These are phyloP conservation scores for Phellopilus nigrolimitatus DNA, from an alignment of 1,284 basidiomycete species.

Conservation along the genomic window DNA sequence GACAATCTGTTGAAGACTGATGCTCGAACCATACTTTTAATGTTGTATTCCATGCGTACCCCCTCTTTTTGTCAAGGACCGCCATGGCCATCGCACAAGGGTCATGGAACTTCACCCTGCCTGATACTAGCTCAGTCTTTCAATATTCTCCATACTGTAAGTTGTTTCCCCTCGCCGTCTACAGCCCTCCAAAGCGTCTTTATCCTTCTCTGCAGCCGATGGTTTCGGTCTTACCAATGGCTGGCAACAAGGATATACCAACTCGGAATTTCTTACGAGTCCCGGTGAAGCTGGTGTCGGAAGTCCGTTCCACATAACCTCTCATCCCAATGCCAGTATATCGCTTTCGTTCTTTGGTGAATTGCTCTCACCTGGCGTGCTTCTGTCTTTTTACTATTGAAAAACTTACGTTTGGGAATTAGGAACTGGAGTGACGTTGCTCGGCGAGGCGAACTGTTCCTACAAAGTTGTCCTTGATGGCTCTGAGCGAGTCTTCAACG, in stretches of 20 bases:
- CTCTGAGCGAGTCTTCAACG: neutral
- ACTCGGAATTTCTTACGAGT: slow-evolving; percentile 22
- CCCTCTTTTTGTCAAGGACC: slow-evolving; percentile 3
- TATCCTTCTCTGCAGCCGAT: slow-evolving; percentile 16
- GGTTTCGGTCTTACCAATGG: slow-evolving; percentile 23
- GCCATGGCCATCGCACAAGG: slow-evolving; percentile 24
- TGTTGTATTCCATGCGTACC: too few relatives aligned
- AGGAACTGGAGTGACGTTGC: slow-evolving; percentile 30
- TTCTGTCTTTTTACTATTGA: slow-evolving; percentile 1
- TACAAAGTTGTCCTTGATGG: slow-evolving; percentile 31
- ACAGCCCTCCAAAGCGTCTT: neutral
- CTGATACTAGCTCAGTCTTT: slow-evolving; percentile 12
- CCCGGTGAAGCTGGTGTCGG: slow-evolving; percentile 23
- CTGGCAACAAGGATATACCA: slow-evolving; percentile 28
- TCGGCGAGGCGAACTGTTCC: slow-evolving; percentile 27
- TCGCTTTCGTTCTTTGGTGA: slow-evolving; percentile 28
- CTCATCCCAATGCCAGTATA: slow-evolving; percentile 25
- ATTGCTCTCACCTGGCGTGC: too few relatives aligned
- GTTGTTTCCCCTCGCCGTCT: neutral
- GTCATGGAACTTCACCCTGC: slow-evolving; percentile 9
- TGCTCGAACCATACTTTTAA: too few relatives aligned
- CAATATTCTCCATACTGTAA: slow-evolving; percentile 10
- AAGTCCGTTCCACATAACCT: slow-evolving; percentile 25
- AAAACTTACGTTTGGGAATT: neutral
- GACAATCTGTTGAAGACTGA: too few relatives aligned